Evolutionary conservation across 441 rosid species (phyloP).

Genomic region (Jatropha multifida): DNA sequence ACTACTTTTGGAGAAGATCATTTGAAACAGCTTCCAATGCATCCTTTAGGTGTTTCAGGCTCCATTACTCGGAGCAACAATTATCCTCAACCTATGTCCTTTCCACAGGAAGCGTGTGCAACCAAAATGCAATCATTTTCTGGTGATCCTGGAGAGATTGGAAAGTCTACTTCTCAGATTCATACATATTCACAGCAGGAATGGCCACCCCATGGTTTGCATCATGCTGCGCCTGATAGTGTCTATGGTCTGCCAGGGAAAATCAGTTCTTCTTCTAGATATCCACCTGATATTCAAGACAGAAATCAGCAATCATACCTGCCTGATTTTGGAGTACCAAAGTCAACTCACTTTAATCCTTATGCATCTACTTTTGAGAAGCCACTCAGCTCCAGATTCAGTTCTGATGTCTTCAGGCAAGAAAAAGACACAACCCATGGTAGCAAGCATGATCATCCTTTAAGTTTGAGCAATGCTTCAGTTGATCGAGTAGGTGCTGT

Average conservation of each 20-base stretch:
- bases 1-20: constrained; percentile 23
- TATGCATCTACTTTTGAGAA: constrained; percentile 52
- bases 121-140: constrained; percentile 31
- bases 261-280: constrained; percentile 31
- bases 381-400: constrained; percentile 40
- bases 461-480: constrained; percentile 30
- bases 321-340: constrained; percentile 37
- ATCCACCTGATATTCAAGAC: constrained; percentile 33
- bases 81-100: constrained; percentile 24
- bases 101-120: constrained; percentile 25
- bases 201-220: constrained; percentile 25
- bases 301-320: constrained; percentile 26
- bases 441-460: constrained; percentile 25
- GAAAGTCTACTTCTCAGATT: constrained; percentile 38
- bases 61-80: constrained; percentile 28
- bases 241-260: constrained; percentile 26
- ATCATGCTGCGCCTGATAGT: constrained; percentile 22
- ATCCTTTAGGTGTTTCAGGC: constrained; percentile 20
- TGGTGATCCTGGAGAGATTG: constrained; percentile 29
- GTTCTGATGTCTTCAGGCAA: constrained; percentile 36
- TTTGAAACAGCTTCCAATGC: constrained; percentile 23
- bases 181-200: constrained; percentile 40
- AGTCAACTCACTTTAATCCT: constrained; percentile 40
- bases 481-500: constrained; percentile 39
- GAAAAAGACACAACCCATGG: constrained; percentile 31